phyloP scores from a whole-genome alignment of 2,329 filamentous ascomycete species.

The Sporothrix dimorphospora region DNA sequence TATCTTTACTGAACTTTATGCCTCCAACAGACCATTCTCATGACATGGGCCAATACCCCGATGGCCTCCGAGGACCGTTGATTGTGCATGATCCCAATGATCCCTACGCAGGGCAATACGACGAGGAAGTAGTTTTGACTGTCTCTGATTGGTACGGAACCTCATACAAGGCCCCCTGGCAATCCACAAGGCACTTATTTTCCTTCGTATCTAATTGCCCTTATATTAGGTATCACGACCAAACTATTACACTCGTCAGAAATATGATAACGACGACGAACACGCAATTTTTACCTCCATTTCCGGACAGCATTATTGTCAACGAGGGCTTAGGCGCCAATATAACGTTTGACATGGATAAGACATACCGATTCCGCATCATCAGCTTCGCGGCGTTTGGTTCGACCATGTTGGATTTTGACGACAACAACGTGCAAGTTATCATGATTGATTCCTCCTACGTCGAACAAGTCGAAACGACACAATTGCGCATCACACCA shows the following conservation, averaged over 20 bases:
- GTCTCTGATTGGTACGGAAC: slow-evolving; percentile 47
- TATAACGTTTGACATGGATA: slow-evolving; percentile 45
- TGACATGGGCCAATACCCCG: slow-evolving; percentile 65
- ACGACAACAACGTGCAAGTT: slow-evolving; percentile 49
- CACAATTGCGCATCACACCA: slow-evolving; percentile 47
- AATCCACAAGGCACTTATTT: too few species aligned
- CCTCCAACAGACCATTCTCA: slow-evolving; percentile 62
- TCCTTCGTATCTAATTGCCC: not conserved
- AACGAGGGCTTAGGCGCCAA: slow-evolving; percentile 48
- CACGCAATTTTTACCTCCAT: slow-evolving; percentile 45
- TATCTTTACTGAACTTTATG: not conserved
- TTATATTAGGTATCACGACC: slow-evolving; percentile 46
- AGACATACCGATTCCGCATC: slow-evolving; percentile 52
- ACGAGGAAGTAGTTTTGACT: slow-evolving; percentile 63
- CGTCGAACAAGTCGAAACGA: slow-evolving; percentile 42
- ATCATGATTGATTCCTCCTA: slow-evolving; percentile 51
- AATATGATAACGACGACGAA: slow-evolving; percentile 48
- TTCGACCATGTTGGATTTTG: slow-evolving; percentile 49
- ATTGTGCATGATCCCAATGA: slow-evolving; percentile 62
- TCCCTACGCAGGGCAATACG: slow-evolving; percentile 56
- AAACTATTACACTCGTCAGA: slow-evolving; percentile 44
- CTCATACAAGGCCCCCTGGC: too few species aligned
- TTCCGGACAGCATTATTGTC: slow-evolving; percentile 46
- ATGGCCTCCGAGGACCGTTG: slow-evolving; percentile 65
- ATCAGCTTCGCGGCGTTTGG: slow-evolving; percentile 52